Evolutionary conservation across 208 protist species (phyloP), one percentile per base, ranked within the genome.

Genomic region (Leishmania turanica): DNA sequence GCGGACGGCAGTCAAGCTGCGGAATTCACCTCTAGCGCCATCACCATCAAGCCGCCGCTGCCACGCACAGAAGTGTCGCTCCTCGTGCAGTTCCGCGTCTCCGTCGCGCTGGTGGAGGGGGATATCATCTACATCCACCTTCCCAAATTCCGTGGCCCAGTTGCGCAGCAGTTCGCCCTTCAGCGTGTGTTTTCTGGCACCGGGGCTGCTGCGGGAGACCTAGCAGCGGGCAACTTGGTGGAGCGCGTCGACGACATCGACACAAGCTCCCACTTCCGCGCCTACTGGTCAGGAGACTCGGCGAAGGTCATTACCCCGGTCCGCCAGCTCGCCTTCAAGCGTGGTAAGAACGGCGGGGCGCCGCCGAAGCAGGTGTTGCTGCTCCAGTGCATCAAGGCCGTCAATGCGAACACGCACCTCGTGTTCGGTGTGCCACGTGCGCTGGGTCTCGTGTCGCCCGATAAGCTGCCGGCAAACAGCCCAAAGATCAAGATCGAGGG

Each of bases 401-500:
- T 97, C 7, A 90, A 94, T n/a, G 85, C 87, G 40, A 79, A 93
- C 65, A 83, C 86, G 27, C 78, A 90, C 3, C 85, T 96, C 27
- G 31, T 87, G n/a, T 82, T 97, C 37, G 75, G 72, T 7, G 79
- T 96, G 7, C 93, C 95, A 15, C 81, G 79, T 1, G 71, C 89
- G n/a, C 76, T 95, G 15, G 82, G 89, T 19, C 83, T 97, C 51
- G 73, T 87, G 13, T 80, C 82, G 31, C 95, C 95, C 0, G 93
- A 96, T 54, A 93, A 93, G 77, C 84, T 96, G 60, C 78, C 90
- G 21, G 87, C 81, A 17, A 96, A 96, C 83, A 91, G 90, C 21
- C 69, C 88, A 17, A 96, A 96, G 85, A 75, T 97, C 47, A 97
- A 96, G 85, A 87, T 97, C 37, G 91, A 96, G 73, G 95, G 88